Evolutionary conservation across 495 filamentous ascomycete species (phyloP).

Genomic region (Tuber aestivum): DNA sequence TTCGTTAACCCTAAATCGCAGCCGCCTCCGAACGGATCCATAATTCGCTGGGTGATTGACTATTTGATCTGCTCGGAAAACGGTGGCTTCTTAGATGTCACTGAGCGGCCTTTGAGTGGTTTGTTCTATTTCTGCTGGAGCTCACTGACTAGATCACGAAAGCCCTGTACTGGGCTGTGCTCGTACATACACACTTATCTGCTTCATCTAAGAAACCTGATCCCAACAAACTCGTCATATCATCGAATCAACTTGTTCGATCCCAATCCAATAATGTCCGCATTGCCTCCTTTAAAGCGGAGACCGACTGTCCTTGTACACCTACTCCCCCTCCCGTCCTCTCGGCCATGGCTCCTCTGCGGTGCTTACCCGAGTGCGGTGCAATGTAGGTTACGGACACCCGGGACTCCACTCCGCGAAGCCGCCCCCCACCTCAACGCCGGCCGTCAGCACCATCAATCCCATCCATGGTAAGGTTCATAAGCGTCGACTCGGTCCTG

Average conservation of each 20-base stretch:
- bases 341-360: not conserved
- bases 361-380: not conserved
- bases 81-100: not conserved
- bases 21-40: not conserved
- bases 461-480: slow-evolving; percentile 54
- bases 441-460: slow-evolving; percentile 29
- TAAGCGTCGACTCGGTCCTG: slow-evolving; percentile 93
- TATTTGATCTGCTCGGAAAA: not conserved
- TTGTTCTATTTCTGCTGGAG: not conserved
- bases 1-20: not conserved
- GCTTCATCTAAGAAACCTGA: not conserved
- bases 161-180: not conserved
- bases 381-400: slow-evolving; percentile 44
- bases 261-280: slow-evolving; percentile 21
- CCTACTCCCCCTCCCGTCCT: not conserved
- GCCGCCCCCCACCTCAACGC: slow-evolving; percentile 20
- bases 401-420: slow-evolving; percentile 36
- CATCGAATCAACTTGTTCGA: not conserved
- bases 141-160: not conserved
- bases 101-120: not conserved
- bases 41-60: not conserved
- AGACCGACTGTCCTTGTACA: slow-evolving; percentile 41
- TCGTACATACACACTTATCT: not conserved
- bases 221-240: not conserved
- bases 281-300: slow-evolving; percentile 29